Evolutionary conservation across 2,329 filamentous ascomycete species (phyloP).

Genomic region (Pseudogymnoascus pannorum): DNA sequence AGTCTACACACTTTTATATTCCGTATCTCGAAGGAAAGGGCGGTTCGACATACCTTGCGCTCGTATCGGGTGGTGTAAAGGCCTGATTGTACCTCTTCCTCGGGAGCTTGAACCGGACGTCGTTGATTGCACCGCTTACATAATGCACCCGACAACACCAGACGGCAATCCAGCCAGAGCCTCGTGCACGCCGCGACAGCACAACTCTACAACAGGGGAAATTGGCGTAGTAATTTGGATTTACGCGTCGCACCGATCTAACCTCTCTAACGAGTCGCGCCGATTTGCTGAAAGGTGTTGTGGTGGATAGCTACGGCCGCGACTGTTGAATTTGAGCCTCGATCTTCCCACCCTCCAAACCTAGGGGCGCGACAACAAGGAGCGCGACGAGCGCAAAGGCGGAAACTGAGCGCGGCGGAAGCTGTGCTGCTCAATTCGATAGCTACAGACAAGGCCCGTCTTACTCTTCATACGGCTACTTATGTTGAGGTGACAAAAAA

Average conservation of each 20-base stretch:
- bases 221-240: slow-evolving; percentile 23
- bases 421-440: not conserved
- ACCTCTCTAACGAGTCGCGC: slow-evolving; percentile 16
- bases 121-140: slow-evolving; percentile 12
- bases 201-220: slow-evolving; percentile 23
- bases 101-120: slow-evolving; percentile 6
- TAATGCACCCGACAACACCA: slow-evolving; percentile 9
- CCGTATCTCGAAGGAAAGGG: not conserved
- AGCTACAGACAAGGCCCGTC: not conserved
- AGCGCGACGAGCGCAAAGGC: not conserved
- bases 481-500: slow-evolving; percentile 1
- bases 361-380: not conserved
- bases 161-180: slow-evolving; percentile 13
- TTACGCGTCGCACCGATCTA: slow-evolving; percentile 27
- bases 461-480: not conserved
- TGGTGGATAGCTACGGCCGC: not conserved
- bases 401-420: slow-evolving; percentile 2
- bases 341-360: not conserved
- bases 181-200: slow-evolving; percentile 14
- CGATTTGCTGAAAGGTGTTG: not conserved
- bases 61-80: slow-evolving; percentile 11
- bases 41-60: not conserved
- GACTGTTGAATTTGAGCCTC: slow-evolving; percentile 4
- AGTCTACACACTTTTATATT: not conserved
- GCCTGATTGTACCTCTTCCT: not conserved